A percentile compares a stretch with the other conserved stretches of the same genome.
Conservation (phyloP, 108 stramenopile genomes). For the Cylindrotheca closterium region DNA sequence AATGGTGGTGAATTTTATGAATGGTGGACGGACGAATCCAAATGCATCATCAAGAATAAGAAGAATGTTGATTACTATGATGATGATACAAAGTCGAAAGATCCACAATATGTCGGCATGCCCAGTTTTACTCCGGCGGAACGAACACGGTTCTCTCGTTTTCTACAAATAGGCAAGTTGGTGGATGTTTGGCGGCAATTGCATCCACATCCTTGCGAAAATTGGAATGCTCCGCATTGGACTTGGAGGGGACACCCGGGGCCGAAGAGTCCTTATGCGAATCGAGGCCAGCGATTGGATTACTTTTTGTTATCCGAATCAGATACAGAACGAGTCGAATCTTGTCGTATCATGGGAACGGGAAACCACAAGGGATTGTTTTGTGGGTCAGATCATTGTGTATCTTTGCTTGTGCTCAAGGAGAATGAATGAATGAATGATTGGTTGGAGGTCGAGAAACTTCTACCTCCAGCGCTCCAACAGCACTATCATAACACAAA, state of each 20-base stretch:
- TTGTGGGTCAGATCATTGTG: conserved; percentile 48
- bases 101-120: conserved; percentile 25
- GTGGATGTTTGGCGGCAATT: conserved; percentile 41
- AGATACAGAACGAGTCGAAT: conserved; percentile 1
- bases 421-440: conserved; percentile 1
- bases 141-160: conserved; percentile 26
- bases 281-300: conserved; percentile 39
- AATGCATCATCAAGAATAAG: conserved; percentile 24
- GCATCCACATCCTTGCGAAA: conserved; percentile 13
- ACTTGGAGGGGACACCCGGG: conserved; percentile 41
- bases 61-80: no score
- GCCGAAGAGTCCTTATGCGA: not conserved
- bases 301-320: conserved; percentile 37
- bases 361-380: conserved; percentile 28
- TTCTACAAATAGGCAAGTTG: conserved; percentile 26
- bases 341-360: conserved; percentile 39
- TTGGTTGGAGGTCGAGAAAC: not conserved
- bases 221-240: conserved; percentile 34
- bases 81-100: no score
- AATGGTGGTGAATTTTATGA: conserved; percentile 19
- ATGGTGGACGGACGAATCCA: conserved; percentile 35
- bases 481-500: no score
- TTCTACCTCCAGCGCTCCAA: no score
- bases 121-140: conserved; percentile 41
- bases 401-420: conserved; percentile 15